Base-by-base conservation (phyloP, 139 green algal species). In the Chlorella sp. region DNA sequence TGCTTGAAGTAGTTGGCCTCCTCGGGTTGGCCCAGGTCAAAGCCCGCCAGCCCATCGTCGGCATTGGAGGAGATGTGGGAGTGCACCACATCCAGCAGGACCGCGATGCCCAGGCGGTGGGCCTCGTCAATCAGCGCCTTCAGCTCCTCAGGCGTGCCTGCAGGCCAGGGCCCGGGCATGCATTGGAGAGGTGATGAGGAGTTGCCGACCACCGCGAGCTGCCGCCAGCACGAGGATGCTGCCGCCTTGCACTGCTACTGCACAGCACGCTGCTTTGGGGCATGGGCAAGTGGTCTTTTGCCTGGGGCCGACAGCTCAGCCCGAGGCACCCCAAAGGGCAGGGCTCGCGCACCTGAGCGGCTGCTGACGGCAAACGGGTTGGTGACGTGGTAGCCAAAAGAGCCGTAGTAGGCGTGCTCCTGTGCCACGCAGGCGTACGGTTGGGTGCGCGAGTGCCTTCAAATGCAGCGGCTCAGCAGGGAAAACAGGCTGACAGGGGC, bases 321-420 rank as follows among this genome's bases (percentile, higher is more conserved):
- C n/a, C n/a, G n/a, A n/a, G n/a, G n/a, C n/a, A n/a, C n/a, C n/a
- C n/a, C n/a, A n/a, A n/a, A n/a, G n/a, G n/a, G n/a, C n/a, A n/a
- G n/a, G n/a, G n/a, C n/a, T n/a, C 38, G 25, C 74, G 5, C 57
- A 82, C 75, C 75, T 13, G 76, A 82, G 39, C 75, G 32, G 56
- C 56, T 72, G 75, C 34, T 60, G 34, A 96, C 93, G 32, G 90
- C 96, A 85, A 99, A 99, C 86, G 99, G 99, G 93, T 99, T 99
- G 81, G 97, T 99, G 41, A 99, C 97, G 68, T 91, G 87, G 79
- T 91, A 91, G 56, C 97, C 97, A 86, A 99, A 99, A 62, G 91
- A 96, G 80, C 93, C 95, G 83, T 95, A 95, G 89, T 96, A 95
- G 32, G 95, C 96, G 78, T 99, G 97, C 88, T 99, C 97, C 72